These are phyloP conservation scores for Pleurotus cornucopiae DNA, from an alignment of 768 basidiomycete genomes.

Conservation along the genomic window DNA sequence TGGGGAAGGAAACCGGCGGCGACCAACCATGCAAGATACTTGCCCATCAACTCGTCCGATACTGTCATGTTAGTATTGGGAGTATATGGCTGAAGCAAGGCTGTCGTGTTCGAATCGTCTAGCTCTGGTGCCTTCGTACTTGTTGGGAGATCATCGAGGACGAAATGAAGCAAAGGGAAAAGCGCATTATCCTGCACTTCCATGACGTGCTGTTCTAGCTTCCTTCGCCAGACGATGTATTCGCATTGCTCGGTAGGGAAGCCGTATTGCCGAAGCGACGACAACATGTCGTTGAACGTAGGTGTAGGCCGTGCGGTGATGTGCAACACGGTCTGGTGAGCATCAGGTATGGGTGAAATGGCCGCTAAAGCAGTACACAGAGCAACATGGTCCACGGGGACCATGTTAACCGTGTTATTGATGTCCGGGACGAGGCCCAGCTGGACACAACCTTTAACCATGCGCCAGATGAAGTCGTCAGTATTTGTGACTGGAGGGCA, in stretches of 20 bases:
- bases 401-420: slow-evolving; percentile 98
- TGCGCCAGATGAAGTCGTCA: slow-evolving; percentile 97
- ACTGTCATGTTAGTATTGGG: slow-evolving; percentile 53
- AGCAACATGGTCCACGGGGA: slow-evolving; percentile 96
- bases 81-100: slow-evolving; percentile 46
- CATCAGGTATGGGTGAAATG: slow-evolving; percentile 47
- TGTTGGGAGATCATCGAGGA: slow-evolving; percentile 94
- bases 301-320: slow-evolving; percentile 83
- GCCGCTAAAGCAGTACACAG: slow-evolving; percentile 73
- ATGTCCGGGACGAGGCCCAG: slow-evolving; percentile 96
- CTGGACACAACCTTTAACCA: slow-evolving; percentile 98
- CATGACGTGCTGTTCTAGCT: slow-evolving; percentile 93
- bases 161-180: slow-evolving; percentile 95
- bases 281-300: slow-evolving; percentile 85
- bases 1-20: slow-evolving; percentile 74
- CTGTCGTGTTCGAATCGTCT: slow-evolving; percentile 80
- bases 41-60: slow-evolving; percentile 70
- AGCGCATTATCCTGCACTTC: slow-evolving; percentile 94
- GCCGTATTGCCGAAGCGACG: slow-evolving; percentile 71
- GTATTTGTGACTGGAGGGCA: slow-evolving; percentile 82
- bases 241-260: slow-evolving; percentile 77
- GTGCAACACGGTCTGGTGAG: slow-evolving; percentile 63
- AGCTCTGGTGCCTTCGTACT: slow-evolving; percentile 92
- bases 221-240: slow-evolving; percentile 88
- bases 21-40: slow-evolving; percentile 91